These are phyloP conservation scores for Neofusicoccum ribis DNA, from an alignment of 2,329 filamentous ascomycete genomes.

Conservation along the genomic window DNA sequence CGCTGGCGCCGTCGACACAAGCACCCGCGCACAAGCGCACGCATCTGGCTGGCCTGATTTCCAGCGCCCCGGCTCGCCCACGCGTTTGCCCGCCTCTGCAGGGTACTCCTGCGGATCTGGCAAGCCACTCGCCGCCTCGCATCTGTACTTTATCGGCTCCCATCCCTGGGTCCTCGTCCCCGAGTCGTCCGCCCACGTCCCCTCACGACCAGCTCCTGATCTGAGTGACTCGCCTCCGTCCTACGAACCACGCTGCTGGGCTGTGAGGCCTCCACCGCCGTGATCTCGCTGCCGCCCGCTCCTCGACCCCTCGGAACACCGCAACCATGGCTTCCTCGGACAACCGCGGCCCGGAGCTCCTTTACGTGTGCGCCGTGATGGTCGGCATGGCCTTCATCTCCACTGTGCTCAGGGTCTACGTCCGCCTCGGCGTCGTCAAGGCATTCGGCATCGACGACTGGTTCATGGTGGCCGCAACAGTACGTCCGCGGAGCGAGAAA, in stretches of 20 bases:
- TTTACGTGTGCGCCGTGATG: neutral
- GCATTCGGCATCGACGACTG: constrained; percentile 39
- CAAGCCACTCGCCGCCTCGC: neutral
- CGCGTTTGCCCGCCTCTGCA: neutral
- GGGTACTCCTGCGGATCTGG: neutral
- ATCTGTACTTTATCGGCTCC: constrained; percentile 9
- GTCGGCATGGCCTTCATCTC: neutral
- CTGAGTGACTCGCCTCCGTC: neutral
- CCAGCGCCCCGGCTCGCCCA: neutral
- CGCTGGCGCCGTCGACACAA: neutral
- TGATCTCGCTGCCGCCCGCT: neutral
- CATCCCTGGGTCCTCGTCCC: neutral
- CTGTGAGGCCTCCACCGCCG: neutral
- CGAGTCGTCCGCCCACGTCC: neutral
- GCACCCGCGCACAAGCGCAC: neutral
- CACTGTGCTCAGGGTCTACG: constrained; percentile 29
- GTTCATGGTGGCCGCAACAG: constrained; percentile 29
- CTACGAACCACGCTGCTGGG: neutral
- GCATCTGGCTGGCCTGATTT: neutral
- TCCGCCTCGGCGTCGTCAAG: constrained; percentile 36
- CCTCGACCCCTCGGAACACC: neutral
- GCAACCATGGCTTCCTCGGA: neutral
- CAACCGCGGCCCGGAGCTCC: constrained; percentile 4
- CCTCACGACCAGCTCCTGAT: neutral
- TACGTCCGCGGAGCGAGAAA: neutral